Conservation (phyloP, 805 yeast species). For the Kuraishia capsulata region DNA sequence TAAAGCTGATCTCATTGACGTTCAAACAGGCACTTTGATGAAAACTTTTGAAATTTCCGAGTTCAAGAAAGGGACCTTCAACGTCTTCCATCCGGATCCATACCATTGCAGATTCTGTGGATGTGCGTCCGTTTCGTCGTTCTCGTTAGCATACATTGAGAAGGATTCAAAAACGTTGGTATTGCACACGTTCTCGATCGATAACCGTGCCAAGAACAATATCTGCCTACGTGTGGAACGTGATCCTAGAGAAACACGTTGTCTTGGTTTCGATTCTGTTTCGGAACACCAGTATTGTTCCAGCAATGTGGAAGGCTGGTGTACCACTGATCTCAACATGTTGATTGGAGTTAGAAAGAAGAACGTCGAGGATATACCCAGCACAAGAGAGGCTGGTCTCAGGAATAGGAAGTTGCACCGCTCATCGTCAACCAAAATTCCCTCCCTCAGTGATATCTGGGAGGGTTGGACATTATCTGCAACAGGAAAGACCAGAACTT, state of each 20-base stretch:
- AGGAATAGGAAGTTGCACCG: background rate
- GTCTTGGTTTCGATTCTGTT: conserved; percentile 74
- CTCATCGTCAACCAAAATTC: background rate
- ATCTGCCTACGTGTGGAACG: conserved; percentile 87
- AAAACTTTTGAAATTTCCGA: conserved; percentile 53
- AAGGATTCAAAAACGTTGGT: conserved; percentile 45
- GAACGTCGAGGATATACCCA: conserved; percentile 18
- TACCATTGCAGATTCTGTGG: conserved; percentile 90
- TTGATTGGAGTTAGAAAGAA: conserved; percentile 56
- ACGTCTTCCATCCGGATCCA: conserved; percentile 76
- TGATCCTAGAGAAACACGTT: conserved; percentile 86
- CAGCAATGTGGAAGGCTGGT: conserved; percentile 67
- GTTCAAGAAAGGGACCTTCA: conserved; percentile 49
- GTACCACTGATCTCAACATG: conserved; percentile 66
- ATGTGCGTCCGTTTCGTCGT: conserved; percentile 66
- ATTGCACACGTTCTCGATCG: conserved; percentile 65
- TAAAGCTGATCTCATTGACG: conserved; percentile 62
- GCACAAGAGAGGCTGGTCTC: background rate
- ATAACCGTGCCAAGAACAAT: conserved; percentile 65
- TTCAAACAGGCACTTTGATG: conserved; percentile 67
- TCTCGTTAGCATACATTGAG: conserved; percentile 67
- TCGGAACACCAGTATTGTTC: conserved; percentile 64
- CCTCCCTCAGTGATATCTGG: conserved; percentile 40
- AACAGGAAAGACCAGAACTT: conserved; percentile 52
- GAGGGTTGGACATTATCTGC: conserved; percentile 75